These are phyloP conservation scores for Dioscorea dumetorum DNA, from an alignment of 106 monocot species.

Conservation along the genomic window DNA sequence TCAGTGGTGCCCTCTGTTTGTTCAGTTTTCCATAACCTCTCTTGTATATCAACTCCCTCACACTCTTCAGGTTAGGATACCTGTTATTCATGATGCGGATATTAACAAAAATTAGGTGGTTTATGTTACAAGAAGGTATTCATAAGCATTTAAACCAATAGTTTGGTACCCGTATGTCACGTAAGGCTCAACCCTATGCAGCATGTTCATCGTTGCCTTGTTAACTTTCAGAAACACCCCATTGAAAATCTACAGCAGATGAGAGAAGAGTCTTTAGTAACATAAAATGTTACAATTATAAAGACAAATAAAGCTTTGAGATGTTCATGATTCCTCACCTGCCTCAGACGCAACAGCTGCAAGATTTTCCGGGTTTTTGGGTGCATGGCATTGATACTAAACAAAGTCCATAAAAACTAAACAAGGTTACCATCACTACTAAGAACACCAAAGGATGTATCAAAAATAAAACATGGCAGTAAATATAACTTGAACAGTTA, in stretches of 20 bases:
- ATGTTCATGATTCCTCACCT: constrained; percentile 9
- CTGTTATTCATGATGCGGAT: constrained; percentile 5
- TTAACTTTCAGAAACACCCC: constrained; percentile 63
- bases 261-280: no score
- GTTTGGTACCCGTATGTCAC: constrained; percentile 50
- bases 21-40: constrained; percentile 35
- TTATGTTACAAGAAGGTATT: not conserved
- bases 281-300: no score
- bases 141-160: not conserved
- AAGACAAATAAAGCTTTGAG: no score
- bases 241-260: constrained; percentile 42
- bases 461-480: not conserved
- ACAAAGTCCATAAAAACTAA: not conserved
- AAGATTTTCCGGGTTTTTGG: constrained; percentile 38
- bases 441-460: not conserved
- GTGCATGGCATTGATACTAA: constrained; percentile 43
- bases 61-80: constrained; percentile 42
- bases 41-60: constrained; percentile 39
- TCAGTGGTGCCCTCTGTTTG: constrained; percentile 39
- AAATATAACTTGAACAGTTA: not conserved
- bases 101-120: not conserved
- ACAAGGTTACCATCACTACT: not conserved
- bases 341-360: constrained; percentile 39
- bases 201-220: constrained; percentile 61
- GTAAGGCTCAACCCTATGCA: constrained; percentile 60